Evolutionary conservation across 768 basidiomycete genomes (phyloP), one percentile per base, ranked within the genome.

Genomic region (Hygrophorus pudorinus): DNA sequence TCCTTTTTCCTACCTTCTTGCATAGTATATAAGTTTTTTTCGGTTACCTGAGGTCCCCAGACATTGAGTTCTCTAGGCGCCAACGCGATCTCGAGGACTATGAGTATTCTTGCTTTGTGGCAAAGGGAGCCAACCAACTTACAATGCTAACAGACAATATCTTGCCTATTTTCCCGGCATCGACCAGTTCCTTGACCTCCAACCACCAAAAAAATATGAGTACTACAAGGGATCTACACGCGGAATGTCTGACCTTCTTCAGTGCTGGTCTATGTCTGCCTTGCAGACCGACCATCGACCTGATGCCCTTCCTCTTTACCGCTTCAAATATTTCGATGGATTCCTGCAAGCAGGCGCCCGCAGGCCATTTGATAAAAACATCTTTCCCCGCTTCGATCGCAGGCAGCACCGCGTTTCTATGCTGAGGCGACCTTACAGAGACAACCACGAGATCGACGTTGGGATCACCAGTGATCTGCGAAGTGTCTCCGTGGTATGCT

Each of bases 331-430:
- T 51, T 44, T 63, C 61, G 9, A 33, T 18, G 12, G 63, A 62
- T 50, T 70, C 64, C 29, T 53, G 41, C 7, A 62, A 31, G 8
- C 39, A 52, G 17, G 38, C 51, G 1, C 65, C 68, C 11, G 54
- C 61, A 2, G 68, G 66, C 65, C 66, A 71, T 48, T 71, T 67
- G 8, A 68, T 44, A 42, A 67, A 69, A 24, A 68, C 47, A 28
- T 61, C 48, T 49, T 69, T 71, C 18, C 63, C 63, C 17, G 61
- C 61, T 20, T 57, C 60, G 34, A 70, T 60, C 4, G 54, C 60
- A 13, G 65, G 60, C 28, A 59, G 14, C 5, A 59, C 51, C 1
- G 57, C 53, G 1, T 53, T 51, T 28, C 54, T 59, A 49, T 68
- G 67, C 1, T 41, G 14, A 6, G 53, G 50, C 12, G 59, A 53